Conservation (phyloP, 2,329 filamentous ascomycete genomes). For the Claviceps sp. region DNA sequence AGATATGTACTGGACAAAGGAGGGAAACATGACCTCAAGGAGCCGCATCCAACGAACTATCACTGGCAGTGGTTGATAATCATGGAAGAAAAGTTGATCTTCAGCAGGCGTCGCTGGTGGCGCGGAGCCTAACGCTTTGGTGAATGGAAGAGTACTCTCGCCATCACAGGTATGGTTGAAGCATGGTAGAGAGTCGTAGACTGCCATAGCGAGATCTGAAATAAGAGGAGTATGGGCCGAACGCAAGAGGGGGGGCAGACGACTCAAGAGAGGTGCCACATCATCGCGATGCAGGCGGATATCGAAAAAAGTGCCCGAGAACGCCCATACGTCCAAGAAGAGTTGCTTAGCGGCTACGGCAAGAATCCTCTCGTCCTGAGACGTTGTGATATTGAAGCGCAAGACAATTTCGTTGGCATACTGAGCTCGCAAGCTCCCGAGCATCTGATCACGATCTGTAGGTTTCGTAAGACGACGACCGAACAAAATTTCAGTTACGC, state of each 20-base stretch:
- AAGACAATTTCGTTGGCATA: conserved; percentile 80
- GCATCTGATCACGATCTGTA: conserved; percentile 11
- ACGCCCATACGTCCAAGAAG: conserved; percentile 84
- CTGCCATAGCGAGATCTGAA: conserved; percentile 62
- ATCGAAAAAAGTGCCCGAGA: conserved; percentile 69
- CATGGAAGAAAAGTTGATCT: conserved; percentile 77
- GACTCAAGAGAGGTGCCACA: conserved; percentile 61
- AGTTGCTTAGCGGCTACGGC: conserved; percentile 61
- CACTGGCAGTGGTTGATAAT: conserved; percentile 78
- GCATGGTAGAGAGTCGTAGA: conserved; percentile 40
- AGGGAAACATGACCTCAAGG: conserved; percentile 79
- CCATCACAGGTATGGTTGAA: conserved; percentile 4
- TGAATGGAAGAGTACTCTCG: neutral
- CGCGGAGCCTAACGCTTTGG: conserved; percentile 9
- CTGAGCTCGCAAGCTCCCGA: conserved; percentile 24
- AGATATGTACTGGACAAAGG: conserved; percentile 57
- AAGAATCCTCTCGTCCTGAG: conserved; percentile 55
- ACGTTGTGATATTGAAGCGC: conserved; percentile 65
- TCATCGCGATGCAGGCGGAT: conserved; percentile 65
- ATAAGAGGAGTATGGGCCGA: conserved; percentile 63
- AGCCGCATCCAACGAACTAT: conserved; percentile 87
- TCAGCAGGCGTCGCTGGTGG: conserved; percentile 21
- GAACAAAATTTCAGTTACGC: conserved; percentile 35
- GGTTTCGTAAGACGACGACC: conserved; percentile 26
- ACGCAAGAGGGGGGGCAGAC: conserved; percentile 64